Percentiles rank a stretch among this genome's conserved stretches.
These are phyloP conservation scores for Colletotrichum sojae DNA, from an alignment of 2,329 filamentous ascomycete species.

Conservation along the genomic window DNA sequence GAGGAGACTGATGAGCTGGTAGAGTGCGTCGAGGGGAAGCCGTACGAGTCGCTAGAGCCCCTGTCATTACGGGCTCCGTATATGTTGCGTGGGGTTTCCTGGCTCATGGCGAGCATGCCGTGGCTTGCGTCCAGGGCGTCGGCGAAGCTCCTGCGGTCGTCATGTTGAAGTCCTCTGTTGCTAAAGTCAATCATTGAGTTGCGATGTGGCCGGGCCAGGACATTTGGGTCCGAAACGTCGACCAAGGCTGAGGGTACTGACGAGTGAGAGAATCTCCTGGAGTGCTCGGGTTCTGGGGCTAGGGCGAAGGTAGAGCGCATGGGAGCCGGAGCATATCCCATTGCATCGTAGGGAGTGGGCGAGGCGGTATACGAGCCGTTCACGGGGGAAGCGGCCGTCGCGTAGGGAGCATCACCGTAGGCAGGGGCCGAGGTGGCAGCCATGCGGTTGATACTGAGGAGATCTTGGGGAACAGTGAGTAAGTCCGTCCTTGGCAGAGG, in stretches of 20 bases:
- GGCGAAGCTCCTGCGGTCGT: conserved; percentile 80
- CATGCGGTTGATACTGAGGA: conserved; percentile 77
- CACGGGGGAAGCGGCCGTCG: conserved; percentile 77
- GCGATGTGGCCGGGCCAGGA: conserved; percentile 62
- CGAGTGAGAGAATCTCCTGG: conserved; percentile 85
- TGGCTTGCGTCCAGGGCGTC: conserved; percentile 94
- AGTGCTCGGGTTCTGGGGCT: conserved; percentile 68
- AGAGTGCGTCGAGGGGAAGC: conserved; percentile 88
- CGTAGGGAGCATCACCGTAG: conserved; percentile 79
- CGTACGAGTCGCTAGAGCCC: conserved; percentile 87
- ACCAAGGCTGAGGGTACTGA: conserved; percentile 76
- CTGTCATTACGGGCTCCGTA: conserved; percentile 80
- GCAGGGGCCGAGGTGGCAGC: conserved; percentile 72
- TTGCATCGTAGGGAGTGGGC: conserved; percentile 79
- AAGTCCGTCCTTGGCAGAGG: conserved; percentile 75
- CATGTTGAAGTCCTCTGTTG: conserved; percentile 51
- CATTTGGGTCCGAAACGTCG: conserved; percentile 58
- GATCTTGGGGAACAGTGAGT: conserved; percentile 82
- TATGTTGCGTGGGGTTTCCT: conserved; percentile 92
- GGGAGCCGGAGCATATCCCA: conserved; percentile 80
- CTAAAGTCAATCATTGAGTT: conserved; percentile 76
- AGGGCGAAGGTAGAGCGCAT: conserved; percentile 72
- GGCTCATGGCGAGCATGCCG: conserved; percentile 95
- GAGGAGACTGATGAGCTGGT: conserved; percentile 94
- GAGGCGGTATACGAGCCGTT: conserved; percentile 76